Evolutionary conservation across 805 yeast genomes (phyloP).

Genomic region (Ogataea salicorniae): DNA sequence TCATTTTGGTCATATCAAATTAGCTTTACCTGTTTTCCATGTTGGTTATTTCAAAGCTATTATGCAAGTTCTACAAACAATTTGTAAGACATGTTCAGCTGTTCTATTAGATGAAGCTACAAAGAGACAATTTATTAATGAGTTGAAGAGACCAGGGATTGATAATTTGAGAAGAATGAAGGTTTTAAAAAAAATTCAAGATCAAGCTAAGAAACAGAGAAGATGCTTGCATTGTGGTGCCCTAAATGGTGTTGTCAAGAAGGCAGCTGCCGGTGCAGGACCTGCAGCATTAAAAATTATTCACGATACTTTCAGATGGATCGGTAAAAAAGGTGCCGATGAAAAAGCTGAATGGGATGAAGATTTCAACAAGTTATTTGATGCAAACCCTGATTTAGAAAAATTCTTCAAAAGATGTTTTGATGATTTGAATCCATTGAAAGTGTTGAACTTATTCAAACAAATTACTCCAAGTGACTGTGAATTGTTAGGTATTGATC

Average conservation of each 20-base stretch:
- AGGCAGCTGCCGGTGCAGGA: slow-evolving; percentile 87
- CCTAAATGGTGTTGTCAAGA: slow-evolving; percentile 93
- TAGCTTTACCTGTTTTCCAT: slow-evolving; percentile 95
- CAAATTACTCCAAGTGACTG: slow-evolving; percentile 84
- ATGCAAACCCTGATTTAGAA: slow-evolving; percentile 81
- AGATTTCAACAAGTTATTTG: slow-evolving; percentile 71
- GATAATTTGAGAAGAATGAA: slow-evolving; percentile 93
- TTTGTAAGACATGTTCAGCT: slow-evolving; percentile 86
- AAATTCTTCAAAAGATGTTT: slow-evolving; percentile 78
- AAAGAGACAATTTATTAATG: slow-evolving; percentile 65
- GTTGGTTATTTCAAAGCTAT: slow-evolving; percentile 94
- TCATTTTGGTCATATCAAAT: slow-evolving; percentile 91
- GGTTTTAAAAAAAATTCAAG: slow-evolving; percentile 72
- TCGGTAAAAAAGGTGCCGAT: slow-evolving; percentile 81
- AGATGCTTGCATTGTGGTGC: slow-evolving; percentile 84
- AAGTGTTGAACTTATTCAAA: slow-evolving; percentile 81
- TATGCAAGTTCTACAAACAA: slow-evolving; percentile 79
- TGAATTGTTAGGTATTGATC: slow-evolving; percentile 86
- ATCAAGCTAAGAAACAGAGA: slow-evolving; percentile 94
- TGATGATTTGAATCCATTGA: slow-evolving; percentile 92
- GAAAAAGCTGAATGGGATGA: slow-evolving; percentile 86
- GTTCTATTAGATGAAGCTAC: slow-evolving; percentile 68
- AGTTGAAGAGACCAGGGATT: slow-evolving; percentile 78
- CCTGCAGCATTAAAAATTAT: slow-evolving; percentile 92
- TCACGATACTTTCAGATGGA: slow-evolving; percentile 94